Evolutionary conservation across 2,329 filamentous ascomycete species (phyloP).

Genomic region (Hysterium pulicare): DNA sequence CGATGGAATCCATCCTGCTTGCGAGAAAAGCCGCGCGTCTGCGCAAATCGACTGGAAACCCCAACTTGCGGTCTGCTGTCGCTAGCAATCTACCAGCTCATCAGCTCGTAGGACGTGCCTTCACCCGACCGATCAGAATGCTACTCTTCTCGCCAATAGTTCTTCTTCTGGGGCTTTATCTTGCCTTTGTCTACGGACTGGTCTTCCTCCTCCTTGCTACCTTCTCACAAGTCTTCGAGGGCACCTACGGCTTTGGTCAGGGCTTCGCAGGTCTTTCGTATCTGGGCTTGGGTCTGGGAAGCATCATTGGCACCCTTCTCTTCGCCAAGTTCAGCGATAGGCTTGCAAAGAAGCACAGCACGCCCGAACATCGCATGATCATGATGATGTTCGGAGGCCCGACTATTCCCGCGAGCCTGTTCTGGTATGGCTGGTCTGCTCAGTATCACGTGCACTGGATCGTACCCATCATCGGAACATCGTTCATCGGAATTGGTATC

Average conservation of each 20-base stretch:
- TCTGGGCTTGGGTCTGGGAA: slow-evolving; percentile 12
- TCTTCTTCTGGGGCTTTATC: slow-evolving; percentile 12
- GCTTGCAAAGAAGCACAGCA: neutral
- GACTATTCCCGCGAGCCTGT: slow-evolving; percentile 35
- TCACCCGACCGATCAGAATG: slow-evolving; percentile 34
- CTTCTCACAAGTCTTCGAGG: slow-evolving; percentile 10
- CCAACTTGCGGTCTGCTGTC: slow-evolving; percentile 30
- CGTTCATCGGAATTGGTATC: slow-evolving; percentile 42
- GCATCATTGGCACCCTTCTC: slow-evolving; percentile 16
- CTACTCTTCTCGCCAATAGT: slow-evolving; percentile 19
- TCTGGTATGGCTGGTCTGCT: slow-evolving; percentile 52
- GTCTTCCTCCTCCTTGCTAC: slow-evolving; percentile 20
- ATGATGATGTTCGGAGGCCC: slow-evolving; percentile 2
- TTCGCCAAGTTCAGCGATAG: slow-evolving; percentile 7
- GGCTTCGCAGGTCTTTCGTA: slow-evolving; percentile 6
- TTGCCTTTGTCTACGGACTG: slow-evolving; percentile 13
- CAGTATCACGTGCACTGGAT: slow-evolving; percentile 52
- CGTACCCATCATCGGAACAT: slow-evolving; percentile 41
- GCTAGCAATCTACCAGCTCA: slow-evolving; percentile 11
- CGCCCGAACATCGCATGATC: slow-evolving; percentile 3
- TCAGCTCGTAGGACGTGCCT: slow-evolving; percentile 9
- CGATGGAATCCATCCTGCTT: slow-evolving; percentile 25
- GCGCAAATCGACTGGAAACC: slow-evolving; percentile 23
- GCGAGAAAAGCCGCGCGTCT: slow-evolving; percentile 24
- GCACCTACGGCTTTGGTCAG: slow-evolving; percentile 5